Conservation (phyloP, 1,284 basidiomycete species). For the Trichosporon sp. region DNA sequence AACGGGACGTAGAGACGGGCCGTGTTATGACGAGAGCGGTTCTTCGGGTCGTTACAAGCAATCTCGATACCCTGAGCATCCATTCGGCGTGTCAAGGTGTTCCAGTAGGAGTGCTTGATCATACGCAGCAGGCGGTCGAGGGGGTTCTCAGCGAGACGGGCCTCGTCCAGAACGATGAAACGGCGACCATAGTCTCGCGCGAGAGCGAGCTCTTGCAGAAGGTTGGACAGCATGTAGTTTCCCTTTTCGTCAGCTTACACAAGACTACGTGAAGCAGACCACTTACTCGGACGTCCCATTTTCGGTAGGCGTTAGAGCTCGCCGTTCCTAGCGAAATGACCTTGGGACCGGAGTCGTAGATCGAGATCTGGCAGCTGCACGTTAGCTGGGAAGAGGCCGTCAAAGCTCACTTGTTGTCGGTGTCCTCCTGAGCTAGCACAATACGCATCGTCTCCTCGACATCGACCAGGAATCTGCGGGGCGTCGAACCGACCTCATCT, state of each 20-base stretch:
- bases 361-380: slow-evolving; percentile 66
- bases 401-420: slow-evolving; percentile 67
- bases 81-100: slow-evolving; percentile 90
- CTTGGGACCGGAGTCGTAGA: slow-evolving; percentile 95
- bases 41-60: slow-evolving; percentile 95
- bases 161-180: slow-evolving; percentile 95
- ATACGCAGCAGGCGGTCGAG: slow-evolving; percentile 94
- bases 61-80: slow-evolving; percentile 95
- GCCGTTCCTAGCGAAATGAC: slow-evolving; percentile 92
- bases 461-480: slow-evolving; percentile 85
- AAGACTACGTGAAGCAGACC: neutral
- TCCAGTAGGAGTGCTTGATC: slow-evolving; percentile 99
- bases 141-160: slow-evolving; percentile 91
- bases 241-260: slow-evolving; percentile 52
- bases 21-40: slow-evolving; percentile 74
- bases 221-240: slow-evolving; percentile 96
- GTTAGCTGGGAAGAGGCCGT: neutral
- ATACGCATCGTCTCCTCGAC: slow-evolving; percentile 98
- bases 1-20: slow-evolving; percentile 92
- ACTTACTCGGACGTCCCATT: slow-evolving; percentile 85
- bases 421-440: slow-evolving; percentile 95
- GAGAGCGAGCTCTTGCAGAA: slow-evolving; percentile 95
- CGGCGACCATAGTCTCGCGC: slow-evolving; percentile 93
- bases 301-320: slow-evolving; percentile 95
- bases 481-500: slow-evolving; percentile 51